A percentile compares a stretch with the other conserved stretches of the same genome.
These are phyloP conservation scores for Phlebopus sp. DNA, from an alignment of 1,284 basidiomycete species.

Conservation along the genomic window DNA sequence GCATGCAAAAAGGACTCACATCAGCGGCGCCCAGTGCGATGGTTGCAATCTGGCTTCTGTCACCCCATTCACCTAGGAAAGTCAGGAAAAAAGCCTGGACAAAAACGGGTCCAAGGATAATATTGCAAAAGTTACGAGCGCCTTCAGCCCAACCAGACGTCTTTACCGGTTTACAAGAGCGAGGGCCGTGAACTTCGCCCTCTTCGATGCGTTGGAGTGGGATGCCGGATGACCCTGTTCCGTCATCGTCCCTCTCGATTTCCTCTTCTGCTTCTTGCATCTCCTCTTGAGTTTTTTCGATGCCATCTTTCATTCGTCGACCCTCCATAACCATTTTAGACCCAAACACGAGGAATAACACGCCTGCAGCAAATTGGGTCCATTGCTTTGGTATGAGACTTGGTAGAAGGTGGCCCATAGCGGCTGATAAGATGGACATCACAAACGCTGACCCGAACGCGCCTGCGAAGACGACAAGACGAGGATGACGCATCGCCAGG, in stretches of 20 bases:
- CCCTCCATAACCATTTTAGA: slow-evolving; percentile 83
- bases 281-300: slow-evolving; percentile 84
- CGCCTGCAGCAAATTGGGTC: slow-evolving; percentile 77
- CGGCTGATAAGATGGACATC: slow-evolving; percentile 91
- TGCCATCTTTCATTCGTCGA: slow-evolving; percentile 70
- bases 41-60: slow-evolving; percentile 95
- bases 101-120: slow-evolving; percentile 89
- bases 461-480: slow-evolving; percentile 83
- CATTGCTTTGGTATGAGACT: slow-evolving; percentile 77
- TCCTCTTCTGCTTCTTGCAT: slow-evolving; percentile 92
- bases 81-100: slow-evolving; percentile 95
- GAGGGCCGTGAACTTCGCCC: slow-evolving; percentile 34
- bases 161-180: slow-evolving; percentile 10
- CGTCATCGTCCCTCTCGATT: slow-evolving; percentile 70
- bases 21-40: slow-evolving; percentile 96
- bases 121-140: slow-evolving; percentile 76
- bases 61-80: slow-evolving; percentile 98
- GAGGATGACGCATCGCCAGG: slow-evolving; percentile 92
- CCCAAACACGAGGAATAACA: slow-evolving; percentile 86
- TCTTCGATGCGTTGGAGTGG: slow-evolving; percentile 67
- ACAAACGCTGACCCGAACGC: slow-evolving; percentile 86
- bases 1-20: slow-evolving; percentile 47
- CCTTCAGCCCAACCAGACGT: slow-evolving; percentile 47
- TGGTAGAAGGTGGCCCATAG: slow-evolving; percentile 83
- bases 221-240: slow-evolving; percentile 41